Percentiles rank a stretch among this genome's conserved stretches.
Conservation (phyloP, 2,329 filamentous ascomycete species). For the Stenocarpella maydis region DNA sequence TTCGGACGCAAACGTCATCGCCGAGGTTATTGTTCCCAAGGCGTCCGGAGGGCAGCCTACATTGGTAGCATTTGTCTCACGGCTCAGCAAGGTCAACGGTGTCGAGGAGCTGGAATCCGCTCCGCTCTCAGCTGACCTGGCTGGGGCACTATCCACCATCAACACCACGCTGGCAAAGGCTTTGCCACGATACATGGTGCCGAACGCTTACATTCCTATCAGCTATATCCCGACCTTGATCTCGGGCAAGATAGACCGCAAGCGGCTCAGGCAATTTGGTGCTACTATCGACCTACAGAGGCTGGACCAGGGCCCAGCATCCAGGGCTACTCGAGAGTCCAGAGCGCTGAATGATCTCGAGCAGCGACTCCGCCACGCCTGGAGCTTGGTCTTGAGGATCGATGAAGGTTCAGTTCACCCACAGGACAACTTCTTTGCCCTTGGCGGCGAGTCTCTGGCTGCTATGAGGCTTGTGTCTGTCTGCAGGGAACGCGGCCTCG, state of each 20-base stretch:
- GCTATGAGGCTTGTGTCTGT: constrained; percentile 54
- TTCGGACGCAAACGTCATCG: constrained; percentile 50
- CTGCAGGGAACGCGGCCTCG: constrained; percentile 44
- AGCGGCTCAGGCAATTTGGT: constrained; percentile 47
- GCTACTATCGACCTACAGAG: constrained; percentile 38
- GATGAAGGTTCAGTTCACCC: constrained; percentile 46
- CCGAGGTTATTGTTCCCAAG: constrained; percentile 54
- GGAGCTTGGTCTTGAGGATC: constrained; percentile 42
- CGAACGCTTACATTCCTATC: constrained; percentile 53
- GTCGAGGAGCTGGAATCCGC: constrained; percentile 36
- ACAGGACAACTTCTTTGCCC: constrained; percentile 52
- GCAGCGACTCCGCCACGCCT: constrained; percentile 44
- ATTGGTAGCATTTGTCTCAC: constrained; percentile 45
- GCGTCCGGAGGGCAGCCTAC: constrained; percentile 37
- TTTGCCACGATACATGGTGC: constrained; percentile 46
- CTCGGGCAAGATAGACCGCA: constrained; percentile 56
- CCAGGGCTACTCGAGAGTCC: constrained; percentile 21
- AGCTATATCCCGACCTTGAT: constrained; percentile 51
- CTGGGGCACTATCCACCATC: constrained; percentile 35
- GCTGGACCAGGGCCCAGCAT: constrained; percentile 14
- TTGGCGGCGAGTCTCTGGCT: constrained; percentile 55
- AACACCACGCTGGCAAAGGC: constrained; percentile 32
- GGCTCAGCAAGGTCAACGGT: constrained; percentile 34
- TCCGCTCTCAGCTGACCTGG: constrained; percentile 33
- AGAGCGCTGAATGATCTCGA: constrained; percentile 45